These are phyloP conservation scores for Aspergillus fumigatiaffinis DNA, from an alignment of 2,329 filamentous ascomycete species.

Conservation along the genomic window DNA sequence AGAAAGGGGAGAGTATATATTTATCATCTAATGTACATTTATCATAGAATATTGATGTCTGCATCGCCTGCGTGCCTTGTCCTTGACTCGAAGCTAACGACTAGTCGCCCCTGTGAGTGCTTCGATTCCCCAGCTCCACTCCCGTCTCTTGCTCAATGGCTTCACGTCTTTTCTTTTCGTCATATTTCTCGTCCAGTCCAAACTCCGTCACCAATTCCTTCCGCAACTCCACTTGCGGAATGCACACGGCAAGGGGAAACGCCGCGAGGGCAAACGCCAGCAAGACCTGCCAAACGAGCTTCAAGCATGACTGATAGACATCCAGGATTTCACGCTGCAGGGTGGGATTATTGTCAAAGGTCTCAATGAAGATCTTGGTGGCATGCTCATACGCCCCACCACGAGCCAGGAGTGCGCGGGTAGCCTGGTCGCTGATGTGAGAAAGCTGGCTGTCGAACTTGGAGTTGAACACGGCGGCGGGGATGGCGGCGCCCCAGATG, in stretches of 20 bases:
- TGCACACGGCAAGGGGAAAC: conserved; percentile 9
- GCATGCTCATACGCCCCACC: background rate
- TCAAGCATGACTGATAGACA: conserved; percentile 7
- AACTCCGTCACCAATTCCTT: conserved; percentile 14
- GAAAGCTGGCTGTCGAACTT: background rate
- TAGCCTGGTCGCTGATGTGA: background rate
- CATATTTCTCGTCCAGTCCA: background rate
- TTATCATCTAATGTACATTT: too few species aligned
- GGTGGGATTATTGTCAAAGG: background rate
- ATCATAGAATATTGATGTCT: too few species aligned
- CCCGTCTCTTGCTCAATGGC: too few species aligned
- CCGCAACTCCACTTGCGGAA: conserved; percentile 11
- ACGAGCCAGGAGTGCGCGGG: background rate
- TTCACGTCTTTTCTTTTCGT: background rate
- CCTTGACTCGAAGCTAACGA: too few species aligned
- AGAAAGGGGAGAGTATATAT: too few species aligned
- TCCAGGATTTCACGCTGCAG: background rate
- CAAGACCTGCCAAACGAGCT: conserved; percentile 13
- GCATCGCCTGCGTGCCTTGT: too few species aligned
- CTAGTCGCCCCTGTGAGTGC: too few species aligned
- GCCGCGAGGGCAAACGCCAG: conserved; percentile 13
- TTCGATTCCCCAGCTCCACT: too few species aligned
- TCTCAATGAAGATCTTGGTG: background rate
- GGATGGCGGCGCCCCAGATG: conserved; percentile 27
- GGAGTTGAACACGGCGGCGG: conserved; percentile 33